Conservation (phyloP, 192 early-diverging fungal genomes). For the Podila epicladia region DNA sequence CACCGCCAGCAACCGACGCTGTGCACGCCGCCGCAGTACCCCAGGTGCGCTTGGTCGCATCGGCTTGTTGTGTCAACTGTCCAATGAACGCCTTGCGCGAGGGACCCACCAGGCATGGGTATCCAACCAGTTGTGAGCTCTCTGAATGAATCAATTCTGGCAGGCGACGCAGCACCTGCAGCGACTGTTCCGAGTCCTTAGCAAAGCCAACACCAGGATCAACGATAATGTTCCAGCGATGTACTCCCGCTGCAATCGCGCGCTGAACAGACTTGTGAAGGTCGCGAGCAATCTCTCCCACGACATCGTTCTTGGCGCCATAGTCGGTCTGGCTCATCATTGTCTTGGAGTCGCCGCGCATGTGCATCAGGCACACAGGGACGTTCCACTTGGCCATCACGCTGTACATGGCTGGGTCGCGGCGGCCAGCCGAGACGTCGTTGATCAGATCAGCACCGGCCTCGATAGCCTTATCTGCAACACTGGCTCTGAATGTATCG, state of each 20-base stretch:
- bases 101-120: slow-evolving; percentile 93
- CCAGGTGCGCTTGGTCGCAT: slow-evolving; percentile 79
- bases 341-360: slow-evolving; percentile 92
- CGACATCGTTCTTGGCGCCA: slow-evolving; percentile 70
- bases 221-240: slow-evolving; percentile 96
- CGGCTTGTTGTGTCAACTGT: slow-evolving; percentile 65
- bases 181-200: slow-evolving; percentile 87
- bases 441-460: slow-evolving; percentile 96
- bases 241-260: slow-evolving; percentile 84
- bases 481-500: slow-evolving; percentile 89
- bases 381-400: slow-evolving; percentile 81
- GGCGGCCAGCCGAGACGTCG: slow-evolving; percentile 90
- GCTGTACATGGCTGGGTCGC: slow-evolving; percentile 82
- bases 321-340: slow-evolving; percentile 90
- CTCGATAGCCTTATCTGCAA: slow-evolving; percentile 87
- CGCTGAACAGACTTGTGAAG: slow-evolving; percentile 72
- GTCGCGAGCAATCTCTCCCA: slow-evolving; percentile 74
- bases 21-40: slow-evolving; percentile 92
- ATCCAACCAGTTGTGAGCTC: slow-evolving; percentile 64
- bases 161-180: slow-evolving; percentile 84
- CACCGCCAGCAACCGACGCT: slow-evolving; percentile 83
- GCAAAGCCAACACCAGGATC: slow-evolving; percentile 99
- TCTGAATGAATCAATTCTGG: slow-evolving; percentile 57
- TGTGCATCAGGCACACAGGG: slow-evolving; percentile 96
- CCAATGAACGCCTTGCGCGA: slow-evolving; percentile 95